These are phyloP conservation scores for Trichoderma sp. DNA, from an alignment of 2,329 filamentous ascomycete genomes.

Conservation along the genomic window DNA sequence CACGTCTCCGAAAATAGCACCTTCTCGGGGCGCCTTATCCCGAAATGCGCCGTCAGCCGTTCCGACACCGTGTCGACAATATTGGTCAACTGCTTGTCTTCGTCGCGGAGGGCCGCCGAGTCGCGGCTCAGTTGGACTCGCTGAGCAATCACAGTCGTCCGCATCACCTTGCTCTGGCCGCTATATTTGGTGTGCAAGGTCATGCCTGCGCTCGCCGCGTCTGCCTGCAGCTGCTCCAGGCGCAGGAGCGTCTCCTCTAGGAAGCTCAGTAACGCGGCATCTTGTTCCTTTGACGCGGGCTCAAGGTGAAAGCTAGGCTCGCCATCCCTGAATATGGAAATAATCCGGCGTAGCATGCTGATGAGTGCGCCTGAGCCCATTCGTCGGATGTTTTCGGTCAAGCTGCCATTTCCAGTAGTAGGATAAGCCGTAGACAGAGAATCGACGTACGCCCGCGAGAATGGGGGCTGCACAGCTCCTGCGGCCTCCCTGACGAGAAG, in stretches of 20 bases:
- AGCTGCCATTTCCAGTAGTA: constrained; percentile 47
- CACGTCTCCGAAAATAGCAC: constrained; percentile 68
- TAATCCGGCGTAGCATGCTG: constrained; percentile 27
- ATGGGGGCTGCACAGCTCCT: constrained; percentile 38
- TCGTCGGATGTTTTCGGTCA: constrained; percentile 58
- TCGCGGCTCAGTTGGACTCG: constrained; percentile 77
- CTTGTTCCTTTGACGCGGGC: constrained; percentile 32
- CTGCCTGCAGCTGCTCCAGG: constrained; percentile 45
- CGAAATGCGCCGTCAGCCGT: constrained; percentile 28
- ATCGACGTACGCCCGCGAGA: constrained; percentile 58
- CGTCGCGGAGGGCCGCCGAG: constrained; percentile 64
- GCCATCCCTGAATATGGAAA: constrained; percentile 34
- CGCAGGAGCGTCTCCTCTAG: constrained; percentile 44
- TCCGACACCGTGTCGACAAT: constrained; percentile 52
- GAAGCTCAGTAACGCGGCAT: constrained; percentile 30
- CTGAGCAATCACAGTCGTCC: constrained; percentile 77
- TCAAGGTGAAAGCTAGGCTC: constrained; percentile 37
- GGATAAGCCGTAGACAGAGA: constrained; percentile 55
- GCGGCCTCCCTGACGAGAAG: constrained; percentile 46
- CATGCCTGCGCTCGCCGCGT: constrained; percentile 43
- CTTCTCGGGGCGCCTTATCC: constrained; percentile 32
- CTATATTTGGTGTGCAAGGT: constrained; percentile 72
- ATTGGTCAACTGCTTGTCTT: constrained; percentile 67
- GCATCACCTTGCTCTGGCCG: constrained; percentile 63
- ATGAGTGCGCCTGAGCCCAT: constrained; percentile 40